Evolutionary conservation across 208 protist genomes (phyloP).

Genomic region (Wallacemonas collosoma): DNA sequence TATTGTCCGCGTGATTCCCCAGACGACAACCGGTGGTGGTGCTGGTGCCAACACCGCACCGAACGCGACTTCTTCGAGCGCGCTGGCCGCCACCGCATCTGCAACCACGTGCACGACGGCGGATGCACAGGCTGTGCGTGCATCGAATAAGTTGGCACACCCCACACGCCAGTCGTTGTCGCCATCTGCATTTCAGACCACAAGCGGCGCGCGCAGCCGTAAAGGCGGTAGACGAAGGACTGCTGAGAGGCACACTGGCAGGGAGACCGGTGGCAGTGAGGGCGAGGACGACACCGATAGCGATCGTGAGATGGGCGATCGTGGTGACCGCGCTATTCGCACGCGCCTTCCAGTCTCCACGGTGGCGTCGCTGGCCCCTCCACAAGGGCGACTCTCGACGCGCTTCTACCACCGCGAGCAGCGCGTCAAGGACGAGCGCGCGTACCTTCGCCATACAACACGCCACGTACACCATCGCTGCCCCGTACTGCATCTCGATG

Average conservation of each 20-base stretch:
- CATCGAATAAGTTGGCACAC: no score
- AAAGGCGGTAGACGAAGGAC: background rate
- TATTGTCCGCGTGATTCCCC: slow-evolving; percentile 30
- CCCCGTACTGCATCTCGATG: slow-evolving; percentile 50
- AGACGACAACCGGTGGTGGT: background rate
- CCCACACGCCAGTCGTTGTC: no score
- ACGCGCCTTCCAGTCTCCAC: no score
- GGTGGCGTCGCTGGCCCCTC: no score
- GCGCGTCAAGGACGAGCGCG: slow-evolving; percentile 31
- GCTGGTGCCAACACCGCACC: background rate
- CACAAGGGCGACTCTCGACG: no score
- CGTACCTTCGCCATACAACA: slow-evolving; percentile 44
- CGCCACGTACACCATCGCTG: slow-evolving; percentile 58
- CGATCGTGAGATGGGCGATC: background rate
- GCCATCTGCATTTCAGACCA: no score
- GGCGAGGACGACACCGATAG: slow-evolving; percentile 5
- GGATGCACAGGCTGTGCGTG: no score
- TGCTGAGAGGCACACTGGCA: background rate
- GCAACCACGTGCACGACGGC: no score
- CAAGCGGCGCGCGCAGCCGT: no score
- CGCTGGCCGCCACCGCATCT: no score
- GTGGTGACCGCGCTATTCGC: background rate
- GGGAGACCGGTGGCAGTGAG: background rate
- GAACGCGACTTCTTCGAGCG: no score
- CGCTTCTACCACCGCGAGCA: slow-evolving; percentile 18